phyloP scores from a whole-genome alignment of 208 protist genomes.

The Phytomonas sp. region DNA sequence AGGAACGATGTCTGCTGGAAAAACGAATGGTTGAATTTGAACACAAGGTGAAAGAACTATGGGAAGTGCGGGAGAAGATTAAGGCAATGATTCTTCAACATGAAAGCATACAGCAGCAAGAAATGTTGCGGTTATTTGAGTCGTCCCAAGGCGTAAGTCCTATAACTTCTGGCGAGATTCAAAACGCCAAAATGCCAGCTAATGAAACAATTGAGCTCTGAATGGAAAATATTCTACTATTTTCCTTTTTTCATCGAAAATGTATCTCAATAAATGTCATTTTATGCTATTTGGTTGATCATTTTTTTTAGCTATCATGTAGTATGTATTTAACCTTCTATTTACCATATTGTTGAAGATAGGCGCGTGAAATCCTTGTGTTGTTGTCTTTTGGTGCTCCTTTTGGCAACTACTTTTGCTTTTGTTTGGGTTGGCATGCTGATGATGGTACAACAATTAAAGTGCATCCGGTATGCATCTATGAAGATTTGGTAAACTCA shows the following conservation, averaged over 20 bases:
- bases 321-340: neutral
- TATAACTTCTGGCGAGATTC: neutral
- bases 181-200: neutral
- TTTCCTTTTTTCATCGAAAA: neutral
- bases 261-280: neutral
- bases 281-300: neutral
- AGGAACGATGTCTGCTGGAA: conserved; percentile 47
- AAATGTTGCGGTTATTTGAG: neutral
- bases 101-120: conserved; percentile 14
- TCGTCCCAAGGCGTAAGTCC: neutral
- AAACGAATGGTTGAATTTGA: conserved; percentile 40
- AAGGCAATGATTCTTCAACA: conserved; percentile 16
- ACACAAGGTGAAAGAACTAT: conserved; percentile 38
- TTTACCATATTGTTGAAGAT: neutral
- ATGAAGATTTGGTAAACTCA: too few species aligned
- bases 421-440: too few species aligned
- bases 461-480: too few species aligned
- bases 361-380: neutral
- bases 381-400: neutral
- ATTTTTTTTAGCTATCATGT: neutral
- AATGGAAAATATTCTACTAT: neutral
- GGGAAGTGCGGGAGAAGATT: conserved; percentile 62
- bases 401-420: neutral
- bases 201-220: neutral
- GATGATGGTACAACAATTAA: too few species aligned